These are phyloP conservation scores for Syncephalastrum sp. DNA, from an alignment of 371 early-diverging fungal genomes.

Conservation along the genomic window DNA sequence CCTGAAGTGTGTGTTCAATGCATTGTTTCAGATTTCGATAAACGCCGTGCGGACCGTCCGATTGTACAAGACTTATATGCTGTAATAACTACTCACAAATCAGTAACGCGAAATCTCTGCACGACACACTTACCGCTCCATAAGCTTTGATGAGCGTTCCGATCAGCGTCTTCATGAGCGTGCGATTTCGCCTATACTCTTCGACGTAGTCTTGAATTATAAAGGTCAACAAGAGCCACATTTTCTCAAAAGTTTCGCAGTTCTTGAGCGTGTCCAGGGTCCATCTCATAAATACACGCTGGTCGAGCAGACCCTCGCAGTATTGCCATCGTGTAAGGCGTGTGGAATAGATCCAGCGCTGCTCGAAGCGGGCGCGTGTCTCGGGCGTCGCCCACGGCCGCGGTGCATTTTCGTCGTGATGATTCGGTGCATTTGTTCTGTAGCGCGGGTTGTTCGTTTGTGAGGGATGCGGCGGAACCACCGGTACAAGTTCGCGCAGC, in stretches of 20 bases:
- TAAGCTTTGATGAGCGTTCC: constrained; percentile 56
- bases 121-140: constrained; percentile 44
- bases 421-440: constrained; percentile 16
- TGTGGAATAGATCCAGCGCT: constrained; percentile 63
- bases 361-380: constrained; percentile 53
- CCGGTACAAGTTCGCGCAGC: constrained; percentile 43
- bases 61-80: constrained; percentile 1
- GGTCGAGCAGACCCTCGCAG: constrained; percentile 71
- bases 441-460: constrained; percentile 6
- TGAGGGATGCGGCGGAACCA: constrained; percentile 25
- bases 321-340: constrained; percentile 70
- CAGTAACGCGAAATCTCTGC: background rate
- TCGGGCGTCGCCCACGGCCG: constrained; percentile 55
- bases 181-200: constrained; percentile 68
- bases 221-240: constrained; percentile 63
- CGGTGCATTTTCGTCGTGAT: constrained; percentile 34
- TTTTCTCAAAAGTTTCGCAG: constrained; percentile 54
- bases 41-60: constrained; percentile 2
- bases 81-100: constrained; percentile 9
- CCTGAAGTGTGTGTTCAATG: constrained; percentile 57
- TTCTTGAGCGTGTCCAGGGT: constrained; percentile 56
- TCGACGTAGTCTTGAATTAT: constrained; percentile 64
- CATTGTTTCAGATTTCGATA: constrained; percentile 23
- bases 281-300: constrained; percentile 64
- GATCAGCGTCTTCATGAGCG: constrained; percentile 66